Evolutionary conservation across 2,329 filamentous ascomycete genomes (phyloP).

Genomic region (Chrysoporthe puriensis): DNA sequence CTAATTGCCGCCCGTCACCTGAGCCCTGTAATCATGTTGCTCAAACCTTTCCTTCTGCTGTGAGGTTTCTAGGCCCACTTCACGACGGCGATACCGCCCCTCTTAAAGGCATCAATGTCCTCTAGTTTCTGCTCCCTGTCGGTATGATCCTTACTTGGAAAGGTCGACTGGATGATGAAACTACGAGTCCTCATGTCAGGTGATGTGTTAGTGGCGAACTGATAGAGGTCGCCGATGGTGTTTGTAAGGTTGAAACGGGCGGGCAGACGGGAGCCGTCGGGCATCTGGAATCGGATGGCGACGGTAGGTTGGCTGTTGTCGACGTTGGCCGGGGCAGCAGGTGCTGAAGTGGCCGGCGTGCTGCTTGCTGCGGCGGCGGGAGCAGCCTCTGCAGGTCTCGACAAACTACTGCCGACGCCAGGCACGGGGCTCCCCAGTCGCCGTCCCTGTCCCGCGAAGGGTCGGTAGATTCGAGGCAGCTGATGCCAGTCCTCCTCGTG

Average conservation of each 20-base stretch:
- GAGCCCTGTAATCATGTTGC: background rate
- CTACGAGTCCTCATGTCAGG: constrained; percentile 58
- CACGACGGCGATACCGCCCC: constrained; percentile 66
- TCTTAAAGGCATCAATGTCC: constrained; percentile 67
- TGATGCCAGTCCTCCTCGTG: constrained; percentile 74
- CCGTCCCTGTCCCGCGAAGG: constrained; percentile 73
- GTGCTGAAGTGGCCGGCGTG: constrained; percentile 22
- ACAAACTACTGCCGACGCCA: constrained; percentile 46
- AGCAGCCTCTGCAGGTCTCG: constrained; percentile 35
- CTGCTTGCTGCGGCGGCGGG: constrained; percentile 37
- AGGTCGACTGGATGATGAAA: constrained; percentile 81
- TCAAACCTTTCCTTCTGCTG: background rate
- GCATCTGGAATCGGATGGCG: constrained; percentile 76
- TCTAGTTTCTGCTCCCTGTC: constrained; percentile 65
- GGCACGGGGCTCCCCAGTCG: constrained; percentile 79
- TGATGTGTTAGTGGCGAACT: constrained; percentile 70
- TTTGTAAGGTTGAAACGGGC: constrained; percentile 81
- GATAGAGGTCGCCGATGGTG: constrained; percentile 77
- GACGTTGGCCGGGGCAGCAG: constrained; percentile 47
- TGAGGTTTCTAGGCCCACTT: constrained; percentile 52
- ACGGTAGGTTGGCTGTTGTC: constrained; percentile 71
- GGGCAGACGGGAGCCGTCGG: constrained; percentile 75
- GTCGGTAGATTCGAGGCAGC: constrained; percentile 75
- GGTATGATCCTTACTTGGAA: constrained; percentile 78
- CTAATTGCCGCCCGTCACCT: background rate